Conservation (phyloP, 352 stramenopile genomes). For the Phytophthora rubi region DNA sequence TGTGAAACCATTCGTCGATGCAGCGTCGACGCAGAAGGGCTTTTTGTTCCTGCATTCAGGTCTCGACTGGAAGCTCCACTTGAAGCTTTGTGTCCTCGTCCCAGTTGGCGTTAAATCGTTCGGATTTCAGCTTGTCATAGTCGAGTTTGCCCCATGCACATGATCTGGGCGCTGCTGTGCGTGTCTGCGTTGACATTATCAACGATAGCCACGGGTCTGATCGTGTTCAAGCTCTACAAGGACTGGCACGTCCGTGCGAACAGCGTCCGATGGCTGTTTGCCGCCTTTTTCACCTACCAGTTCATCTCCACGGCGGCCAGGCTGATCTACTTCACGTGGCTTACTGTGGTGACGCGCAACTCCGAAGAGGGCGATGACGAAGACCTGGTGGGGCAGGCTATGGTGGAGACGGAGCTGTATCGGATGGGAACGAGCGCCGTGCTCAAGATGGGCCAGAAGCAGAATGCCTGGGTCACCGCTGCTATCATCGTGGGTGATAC, state of each 20-base stretch:
- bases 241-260: slow-evolving; percentile 39
- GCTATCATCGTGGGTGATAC: slow-evolving; percentile 41
- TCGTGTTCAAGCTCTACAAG: slow-evolving; percentile 45
- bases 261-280: slow-evolving; percentile 36
- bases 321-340: slow-evolving; percentile 35
- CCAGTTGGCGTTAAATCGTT: slow-evolving; percentile 21
- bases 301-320: slow-evolving; percentile 24
- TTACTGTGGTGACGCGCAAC: slow-evolving; percentile 6
- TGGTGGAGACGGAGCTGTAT: slow-evolving; percentile 38
- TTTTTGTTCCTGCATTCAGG: background rate
- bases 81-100: slow-evolving; percentile 23
- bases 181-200: slow-evolving; percentile 35
- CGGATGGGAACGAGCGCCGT: slow-evolving; percentile 36
- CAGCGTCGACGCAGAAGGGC: background rate
- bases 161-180: slow-evolving; percentile 39
- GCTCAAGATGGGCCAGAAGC: slow-evolving; percentile 25
- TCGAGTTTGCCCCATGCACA: slow-evolving; percentile 17
- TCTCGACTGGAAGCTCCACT: slow-evolving; percentile 1
- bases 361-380: background rate
- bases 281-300: slow-evolving; percentile 39
- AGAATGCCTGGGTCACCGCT: slow-evolving; percentile 35
- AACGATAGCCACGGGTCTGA: slow-evolving; percentile 23
- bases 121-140: too few species aligned
- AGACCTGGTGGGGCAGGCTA: slow-evolving; percentile 9
- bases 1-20: slow-evolving; percentile 1